These are phyloP conservation scores for Yamadazyma kitorensis DNA, from an alignment of 805 yeast genomes.

Conservation along the genomic window DNA sequence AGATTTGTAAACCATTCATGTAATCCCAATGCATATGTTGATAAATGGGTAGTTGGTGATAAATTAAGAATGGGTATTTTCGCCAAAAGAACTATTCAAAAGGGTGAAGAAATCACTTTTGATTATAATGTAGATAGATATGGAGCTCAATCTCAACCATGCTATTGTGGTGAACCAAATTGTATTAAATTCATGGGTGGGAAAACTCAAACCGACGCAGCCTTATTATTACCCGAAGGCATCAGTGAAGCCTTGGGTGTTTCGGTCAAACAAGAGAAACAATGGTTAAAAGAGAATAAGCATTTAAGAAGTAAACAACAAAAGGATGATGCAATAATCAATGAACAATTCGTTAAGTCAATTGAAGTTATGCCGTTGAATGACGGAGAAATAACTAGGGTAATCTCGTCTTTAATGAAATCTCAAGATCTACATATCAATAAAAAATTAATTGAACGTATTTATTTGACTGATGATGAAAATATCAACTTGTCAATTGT, in stretches of 20 bases:
- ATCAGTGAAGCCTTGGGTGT: conserved; percentile 86
- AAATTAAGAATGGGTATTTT: conserved; percentile 93
- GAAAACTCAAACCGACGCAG: conserved; percentile 92
- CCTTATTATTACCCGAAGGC: conserved; percentile 76
- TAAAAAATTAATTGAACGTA: conserved; percentile 64
- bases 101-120: conserved; percentile 89
- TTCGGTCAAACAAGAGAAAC: conserved; percentile 61
- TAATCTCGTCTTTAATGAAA: conserved; percentile 79
- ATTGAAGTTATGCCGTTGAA: conserved; percentile 52
- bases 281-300: conserved; percentile 62
- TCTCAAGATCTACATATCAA: conserved; percentile 66
- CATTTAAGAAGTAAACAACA: conserved; percentile 48
- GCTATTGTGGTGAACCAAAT: conserved; percentile 90
- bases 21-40: conserved; percentile 90
- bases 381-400: conserved; percentile 56
- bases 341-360: conserved; percentile 61
- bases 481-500: conserved; percentile 58
- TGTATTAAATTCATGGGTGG: conserved; percentile 96
- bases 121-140: conserved; percentile 94
- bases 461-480: conserved; percentile 50
- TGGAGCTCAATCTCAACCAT: conserved; percentile 91
- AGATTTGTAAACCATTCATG: conserved; percentile 95
- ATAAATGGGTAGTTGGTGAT: conserved; percentile 95
- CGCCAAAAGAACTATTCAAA: conserved; percentile 65
- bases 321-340: conserved; percentile 55